phyloP scores from a whole-genome alignment of 192 early-diverging fungal species.

The Diversispora epigaea region DNA sequence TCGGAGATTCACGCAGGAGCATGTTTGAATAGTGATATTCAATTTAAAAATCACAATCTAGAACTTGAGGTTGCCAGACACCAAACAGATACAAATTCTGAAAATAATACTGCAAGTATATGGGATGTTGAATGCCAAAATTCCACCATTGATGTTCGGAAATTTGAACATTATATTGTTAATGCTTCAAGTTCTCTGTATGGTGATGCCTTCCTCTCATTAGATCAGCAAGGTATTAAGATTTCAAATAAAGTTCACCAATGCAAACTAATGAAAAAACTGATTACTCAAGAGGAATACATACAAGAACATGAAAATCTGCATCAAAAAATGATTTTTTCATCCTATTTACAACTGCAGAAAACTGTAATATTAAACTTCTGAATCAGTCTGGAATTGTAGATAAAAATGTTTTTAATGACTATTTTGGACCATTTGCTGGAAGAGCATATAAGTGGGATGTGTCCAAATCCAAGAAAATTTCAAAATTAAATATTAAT shows the following conservation, averaged over 20 bases:
- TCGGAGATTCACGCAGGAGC: conserved; percentile 24
- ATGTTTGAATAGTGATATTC: conserved; percentile 7
- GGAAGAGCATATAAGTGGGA: conserved; percentile 32
- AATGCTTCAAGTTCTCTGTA: not conserved
- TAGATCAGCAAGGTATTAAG: not conserved
- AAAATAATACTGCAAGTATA: not conserved
- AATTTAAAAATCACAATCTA: conserved; percentile 21
- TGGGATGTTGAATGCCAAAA: conserved; percentile 17
- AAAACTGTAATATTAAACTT: conserved; percentile 29
- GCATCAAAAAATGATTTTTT: conserved; percentile 39
- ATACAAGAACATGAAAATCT: conserved; percentile 30
- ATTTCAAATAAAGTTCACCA: conserved; percentile 37
- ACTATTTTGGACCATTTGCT: conserved; percentile 40
- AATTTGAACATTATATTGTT: conserved; percentile 22
- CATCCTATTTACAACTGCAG: conserved; percentile 34
- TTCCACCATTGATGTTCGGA: not conserved
- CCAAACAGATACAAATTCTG: conserved; percentile 32
- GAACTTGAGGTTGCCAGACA: conserved; percentile 10
- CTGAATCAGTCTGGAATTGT: conserved; percentile 38
- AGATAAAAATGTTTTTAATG: conserved; percentile 32
- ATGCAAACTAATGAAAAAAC: conserved; percentile 30
- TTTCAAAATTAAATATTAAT: not conserved
- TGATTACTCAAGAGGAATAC: conserved; percentile 18
- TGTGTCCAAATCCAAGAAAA: not conserved
- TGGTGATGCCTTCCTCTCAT: conserved; percentile 33